These are phyloP conservation scores for Aspergillus sp. DNA, from an alignment of 2,329 filamentous ascomycete species.

Conservation along the genomic window DNA sequence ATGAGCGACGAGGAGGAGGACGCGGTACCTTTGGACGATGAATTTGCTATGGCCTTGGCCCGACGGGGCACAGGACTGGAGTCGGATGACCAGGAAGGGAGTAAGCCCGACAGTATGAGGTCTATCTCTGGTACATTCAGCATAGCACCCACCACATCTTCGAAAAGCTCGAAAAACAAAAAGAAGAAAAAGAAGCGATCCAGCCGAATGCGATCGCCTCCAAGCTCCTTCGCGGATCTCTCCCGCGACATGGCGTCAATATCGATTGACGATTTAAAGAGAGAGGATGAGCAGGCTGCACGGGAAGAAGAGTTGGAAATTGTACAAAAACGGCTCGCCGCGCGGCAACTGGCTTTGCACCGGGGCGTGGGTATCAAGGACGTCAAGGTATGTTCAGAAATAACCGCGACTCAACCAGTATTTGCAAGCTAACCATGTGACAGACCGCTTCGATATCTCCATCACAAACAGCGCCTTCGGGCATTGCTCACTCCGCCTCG, in stretches of 20 bases:
- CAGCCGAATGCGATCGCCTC: slow-evolving; percentile 28
- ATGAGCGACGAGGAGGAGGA: slow-evolving; percentile 93
- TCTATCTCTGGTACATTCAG: slow-evolving; percentile 50
- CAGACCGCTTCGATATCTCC: slow-evolving; percentile 15
- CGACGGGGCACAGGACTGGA: slow-evolving; percentile 59
- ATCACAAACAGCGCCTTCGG: slow-evolving; percentile 9
- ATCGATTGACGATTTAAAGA: slow-evolving; percentile 55
- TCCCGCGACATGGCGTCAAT: slow-evolving; percentile 39
- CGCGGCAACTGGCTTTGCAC: slow-evolving; percentile 54
- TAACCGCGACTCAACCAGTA: neutral
- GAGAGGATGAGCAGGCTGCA: slow-evolving; percentile 56
- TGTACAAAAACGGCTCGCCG: slow-evolving; percentile 54
- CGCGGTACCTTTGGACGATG: slow-evolving; percentile 87
- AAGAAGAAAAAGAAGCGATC: slow-evolving; percentile 29
- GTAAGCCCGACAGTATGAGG: slow-evolving; percentile 49
- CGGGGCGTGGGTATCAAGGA: slow-evolving; percentile 48
- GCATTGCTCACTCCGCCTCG: slow-evolving; percentile 7
- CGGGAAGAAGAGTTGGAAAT: slow-evolving; percentile 58
- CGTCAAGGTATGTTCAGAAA: slow-evolving; percentile 28
- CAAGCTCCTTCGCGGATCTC: slow-evolving; percentile 25
- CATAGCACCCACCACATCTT: slow-evolving; percentile 40
- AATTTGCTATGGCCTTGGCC: slow-evolving; percentile 78
- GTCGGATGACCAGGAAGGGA: slow-evolving; percentile 70
- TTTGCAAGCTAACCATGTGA: neutral
- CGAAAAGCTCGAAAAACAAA: slow-evolving; percentile 43